Conservation (phyloP, 2,329 filamentous ascomycete genomes). For the Lithohypha guttulata region DNA sequence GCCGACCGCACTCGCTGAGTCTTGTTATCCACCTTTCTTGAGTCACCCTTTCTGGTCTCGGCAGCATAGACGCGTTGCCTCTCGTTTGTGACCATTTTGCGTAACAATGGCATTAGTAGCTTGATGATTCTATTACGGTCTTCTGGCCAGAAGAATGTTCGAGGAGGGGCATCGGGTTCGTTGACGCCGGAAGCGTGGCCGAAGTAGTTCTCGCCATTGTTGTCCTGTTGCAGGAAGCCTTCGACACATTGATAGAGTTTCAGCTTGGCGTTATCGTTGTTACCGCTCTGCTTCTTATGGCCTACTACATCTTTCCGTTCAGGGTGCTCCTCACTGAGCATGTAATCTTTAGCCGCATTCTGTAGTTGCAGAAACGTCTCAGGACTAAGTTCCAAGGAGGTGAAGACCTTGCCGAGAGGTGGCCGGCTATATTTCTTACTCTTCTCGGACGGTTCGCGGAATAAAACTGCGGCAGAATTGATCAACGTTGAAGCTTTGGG, state of each 20-base stretch:
- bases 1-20: background rate
- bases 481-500: slow-evolving; percentile 31
- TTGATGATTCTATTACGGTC: slow-evolving; percentile 46
- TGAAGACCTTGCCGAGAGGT: slow-evolving; percentile 47
- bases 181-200: slow-evolving; percentile 21
- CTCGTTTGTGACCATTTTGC: slow-evolving; percentile 51
- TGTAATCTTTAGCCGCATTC: slow-evolving; percentile 45
- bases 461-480: slow-evolving; percentile 44
- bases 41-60: slow-evolving; percentile 42
- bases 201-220: slow-evolving; percentile 44
- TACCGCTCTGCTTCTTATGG: slow-evolving; percentile 41
- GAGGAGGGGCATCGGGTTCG: slow-evolving; percentile 30
- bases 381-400: slow-evolving; percentile 45
- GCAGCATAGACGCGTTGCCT: slow-evolving; percentile 48
- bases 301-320: slow-evolving; percentile 48
- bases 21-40: slow-evolving; percentile 7
- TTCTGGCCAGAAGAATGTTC: slow-evolving; percentile 42
- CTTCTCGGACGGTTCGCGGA: slow-evolving; percentile 37
- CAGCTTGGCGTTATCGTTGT: slow-evolving; percentile 47
- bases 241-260: slow-evolving; percentile 47
- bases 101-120: slow-evolving; percentile 46
- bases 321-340: slow-evolving; percentile 45
- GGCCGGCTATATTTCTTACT: slow-evolving; percentile 48
- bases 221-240: slow-evolving; percentile 41
- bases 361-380: slow-evolving; percentile 48